Base-by-base conservation (phyloP, 2,329 filamentous ascomycete genomes). In the Pseudocercospora crystallina region DNA sequence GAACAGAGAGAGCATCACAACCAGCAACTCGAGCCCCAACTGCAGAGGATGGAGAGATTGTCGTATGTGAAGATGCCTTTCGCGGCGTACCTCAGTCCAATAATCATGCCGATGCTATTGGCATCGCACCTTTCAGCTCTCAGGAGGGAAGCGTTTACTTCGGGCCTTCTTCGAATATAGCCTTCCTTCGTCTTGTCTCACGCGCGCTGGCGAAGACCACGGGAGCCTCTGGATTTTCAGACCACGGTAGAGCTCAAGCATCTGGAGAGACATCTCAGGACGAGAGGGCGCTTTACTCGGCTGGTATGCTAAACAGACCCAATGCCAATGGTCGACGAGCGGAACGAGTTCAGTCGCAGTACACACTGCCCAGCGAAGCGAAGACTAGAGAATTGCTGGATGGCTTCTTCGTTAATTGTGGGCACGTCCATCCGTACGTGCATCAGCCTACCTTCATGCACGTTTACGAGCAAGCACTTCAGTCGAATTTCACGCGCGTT, bases 151-250 rank as follows among this genome's bases (percentile, higher is more conserved):
- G 30, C 14, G 50, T 45, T 9, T 53, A 49, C 41, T 49, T 53
- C 13, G 51, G 51, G 8, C 51, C 51, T n/a, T 53, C 51, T 12
- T 53, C 46, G n/a, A 53, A 53, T 31, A 53, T 53, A 15, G 45
- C 51, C 9, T 53, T 53, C 15, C 30, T 53, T n/a, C 51, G 46
- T 13, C 31, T 42, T 8, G 51, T 53, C n/a, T 49, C 45, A 1
- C 40, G 41, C 10, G 36, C 41, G 14, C 38, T 53, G 31, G 41
- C 40, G 5, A 53, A 41, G 37, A n/a, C 26, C 15, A 15, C 43
- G 1, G 37, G 37, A 13, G 33, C 37, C 8, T 12, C 20, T 33
- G 44, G 30, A 2, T 47, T 37, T 4, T 12, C 32, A 15, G 9
- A 35, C 30, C 17, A 30, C 12, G 20, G 5, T 32, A 5, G 14